A percentile compares a stretch with the other conserved stretches of the same genome.
Conservation (phyloP, 2,329 filamentous ascomycete genomes). For the Sporothrix pallida region DNA sequence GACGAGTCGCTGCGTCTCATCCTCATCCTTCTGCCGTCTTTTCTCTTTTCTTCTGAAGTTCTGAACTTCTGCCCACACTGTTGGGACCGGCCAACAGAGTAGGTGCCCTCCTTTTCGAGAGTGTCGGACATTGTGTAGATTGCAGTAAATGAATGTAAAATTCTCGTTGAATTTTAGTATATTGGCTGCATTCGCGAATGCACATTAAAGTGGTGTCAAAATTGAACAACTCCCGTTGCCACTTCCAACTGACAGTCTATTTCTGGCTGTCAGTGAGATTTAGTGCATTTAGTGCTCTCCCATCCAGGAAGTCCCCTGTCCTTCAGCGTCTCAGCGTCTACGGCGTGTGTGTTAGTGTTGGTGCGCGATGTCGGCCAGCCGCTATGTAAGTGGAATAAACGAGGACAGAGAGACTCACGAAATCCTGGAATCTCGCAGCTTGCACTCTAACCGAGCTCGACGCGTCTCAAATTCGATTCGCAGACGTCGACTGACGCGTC, state of each 20-base stretch:
- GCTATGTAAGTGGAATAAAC: conserved; percentile 1
- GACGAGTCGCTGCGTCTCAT: background rate
- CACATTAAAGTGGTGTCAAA: background rate
- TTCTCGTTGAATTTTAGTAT: background rate
- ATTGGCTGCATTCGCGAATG: background rate
- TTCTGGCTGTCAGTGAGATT: background rate
- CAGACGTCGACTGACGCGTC: background rate
- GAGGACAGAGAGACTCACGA: background rate
- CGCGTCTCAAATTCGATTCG: background rate
- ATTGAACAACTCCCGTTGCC: no score
- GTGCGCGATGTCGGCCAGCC: background rate
- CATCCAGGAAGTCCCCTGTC: background rate
- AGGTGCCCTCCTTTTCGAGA: background rate
- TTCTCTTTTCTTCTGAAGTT: no score
- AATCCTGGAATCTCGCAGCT: background rate
- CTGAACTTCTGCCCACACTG: background rate
- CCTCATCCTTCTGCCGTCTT: background rate
- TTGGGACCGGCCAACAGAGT: background rate
- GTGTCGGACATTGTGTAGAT: background rate
- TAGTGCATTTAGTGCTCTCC: background rate
- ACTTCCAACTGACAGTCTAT: background rate
- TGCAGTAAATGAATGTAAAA: background rate
- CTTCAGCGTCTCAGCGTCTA: background rate
- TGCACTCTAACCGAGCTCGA: background rate
- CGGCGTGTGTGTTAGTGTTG: background rate